phyloP scores from a whole-genome alignment of 495 filamentous ascomycete species.

The Pyrenula massariospora region DNA sequence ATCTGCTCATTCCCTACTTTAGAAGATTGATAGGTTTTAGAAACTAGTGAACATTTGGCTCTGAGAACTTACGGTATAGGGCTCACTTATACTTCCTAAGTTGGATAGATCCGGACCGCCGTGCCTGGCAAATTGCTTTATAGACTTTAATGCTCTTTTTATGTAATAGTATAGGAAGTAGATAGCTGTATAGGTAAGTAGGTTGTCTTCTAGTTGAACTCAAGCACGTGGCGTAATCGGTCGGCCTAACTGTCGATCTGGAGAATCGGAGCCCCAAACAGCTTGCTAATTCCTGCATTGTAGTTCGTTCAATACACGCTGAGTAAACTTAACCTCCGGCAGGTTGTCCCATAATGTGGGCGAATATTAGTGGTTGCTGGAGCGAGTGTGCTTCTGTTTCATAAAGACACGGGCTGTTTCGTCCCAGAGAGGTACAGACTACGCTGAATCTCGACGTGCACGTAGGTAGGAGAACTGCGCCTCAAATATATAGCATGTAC shows the following conservation, averaged over 20 bases:
- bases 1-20: constrained; percentile 9
- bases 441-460: too few species aligned
- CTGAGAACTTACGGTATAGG: too few species aligned
- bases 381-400: too few species aligned
- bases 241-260: constrained; percentile 4
- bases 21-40: constrained; percentile 6
- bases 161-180: constrained; percentile 7
- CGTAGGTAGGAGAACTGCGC: too few species aligned
- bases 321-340: constrained; percentile 17
- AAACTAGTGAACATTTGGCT: constrained; percentile 7
- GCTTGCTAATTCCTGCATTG: constrained; percentile 14
- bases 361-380: too few species aligned
- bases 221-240: constrained; percentile 9
- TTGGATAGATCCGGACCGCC: constrained; percentile 15
- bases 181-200: constrained; percentile 2
- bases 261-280: constrained; percentile 3
- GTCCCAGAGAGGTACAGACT: too few species aligned
- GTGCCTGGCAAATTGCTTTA: constrained; percentile 12
- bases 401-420: too few species aligned
- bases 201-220: constrained; percentile 8
- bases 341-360: constrained; percentile 17
- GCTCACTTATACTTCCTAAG: constrained; percentile 7
- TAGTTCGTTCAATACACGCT: constrained; percentile 13
- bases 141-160: constrained; percentile 5
- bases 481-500: too few species aligned